Evolutionary conservation across 2,329 filamentous ascomycete genomes (phyloP).

Genomic region (Trichoderma sp.): DNA sequence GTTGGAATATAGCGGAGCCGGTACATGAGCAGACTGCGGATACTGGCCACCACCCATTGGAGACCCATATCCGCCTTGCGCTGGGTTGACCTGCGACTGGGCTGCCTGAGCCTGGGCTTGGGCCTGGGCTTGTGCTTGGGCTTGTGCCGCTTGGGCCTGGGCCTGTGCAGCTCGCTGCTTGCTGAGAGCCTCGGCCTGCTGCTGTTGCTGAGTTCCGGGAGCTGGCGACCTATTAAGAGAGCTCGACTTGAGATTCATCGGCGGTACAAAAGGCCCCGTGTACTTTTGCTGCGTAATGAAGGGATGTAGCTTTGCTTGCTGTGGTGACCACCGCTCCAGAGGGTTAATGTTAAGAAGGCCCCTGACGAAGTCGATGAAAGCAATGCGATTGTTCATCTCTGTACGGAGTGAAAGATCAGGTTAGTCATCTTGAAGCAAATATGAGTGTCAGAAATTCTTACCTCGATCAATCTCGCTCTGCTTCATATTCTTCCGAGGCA

Average conservation of each 20-base stretch:
- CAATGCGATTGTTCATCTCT: constrained; percentile 99
- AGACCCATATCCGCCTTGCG: constrained; percentile 64
- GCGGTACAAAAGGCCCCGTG: constrained; percentile 92
- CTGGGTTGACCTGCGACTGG: constrained; percentile 70
- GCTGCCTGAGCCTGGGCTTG: constrained; percentile 62
- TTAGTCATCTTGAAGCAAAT: neutral
- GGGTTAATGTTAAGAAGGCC: constrained; percentile 93
- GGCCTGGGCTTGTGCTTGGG: constrained; percentile 64
- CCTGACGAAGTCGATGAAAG: constrained; percentile 97
- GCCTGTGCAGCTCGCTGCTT: constrained; percentile 83
- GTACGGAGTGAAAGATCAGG: constrained; percentile 31
- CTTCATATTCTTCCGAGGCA: constrained; percentile 99
- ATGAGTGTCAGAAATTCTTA: constrained; percentile 45
- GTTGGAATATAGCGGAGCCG: constrained; percentile 77
- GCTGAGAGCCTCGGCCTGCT: constrained; percentile 90
- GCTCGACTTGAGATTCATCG: constrained; percentile 92
- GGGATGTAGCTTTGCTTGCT: constrained; percentile 94
- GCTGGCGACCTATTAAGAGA: constrained; percentile 85
- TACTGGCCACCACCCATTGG: constrained; percentile 53
- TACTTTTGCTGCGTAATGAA: constrained; percentile 99
- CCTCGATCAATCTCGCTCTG: constrained; percentile 94
- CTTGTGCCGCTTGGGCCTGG: constrained; percentile 41
- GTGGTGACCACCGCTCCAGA: constrained; percentile 94
- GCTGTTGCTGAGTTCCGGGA: constrained; percentile 92
- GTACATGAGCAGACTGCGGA: constrained; percentile 50